phyloP scores from a whole-genome alignment of 768 basidiomycete species.

The Omphalotus guepiniiformis region DNA sequence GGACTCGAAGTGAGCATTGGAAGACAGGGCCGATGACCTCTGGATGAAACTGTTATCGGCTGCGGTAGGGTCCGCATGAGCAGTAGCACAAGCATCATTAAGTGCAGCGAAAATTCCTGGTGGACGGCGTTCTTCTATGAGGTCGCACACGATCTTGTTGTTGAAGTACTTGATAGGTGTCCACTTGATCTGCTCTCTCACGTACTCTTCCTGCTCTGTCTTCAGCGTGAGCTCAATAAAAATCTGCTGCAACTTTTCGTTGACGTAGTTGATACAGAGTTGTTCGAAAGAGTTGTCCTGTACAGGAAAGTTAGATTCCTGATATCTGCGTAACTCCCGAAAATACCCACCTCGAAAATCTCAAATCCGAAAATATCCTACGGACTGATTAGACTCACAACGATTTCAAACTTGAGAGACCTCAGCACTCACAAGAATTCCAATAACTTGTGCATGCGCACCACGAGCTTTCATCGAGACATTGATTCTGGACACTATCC shows the following conservation, averaged over 20 bases:
- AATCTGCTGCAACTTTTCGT: slow-evolving; percentile 99
- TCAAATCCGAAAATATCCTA: slow-evolving; percentile 99
- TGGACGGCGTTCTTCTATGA: slow-evolving; percentile 94
- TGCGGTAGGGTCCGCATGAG: slow-evolving; percentile 93
- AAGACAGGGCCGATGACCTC: slow-evolving; percentile 72
- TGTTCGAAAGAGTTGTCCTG: slow-evolving; percentile 96
- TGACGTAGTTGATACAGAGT: slow-evolving; percentile 99
- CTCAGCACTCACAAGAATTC: slow-evolving; percentile 66
- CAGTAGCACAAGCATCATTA: slow-evolving; percentile 98
- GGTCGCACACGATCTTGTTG: slow-evolving; percentile 96
- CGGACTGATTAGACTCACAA: too few relatives aligned
- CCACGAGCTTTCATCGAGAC: slow-evolving; percentile 90
- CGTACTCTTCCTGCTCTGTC: slow-evolving; percentile 99
- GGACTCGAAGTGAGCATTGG: slow-evolving; percentile 91
- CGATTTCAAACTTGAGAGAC: too few relatives aligned
- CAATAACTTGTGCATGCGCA: slow-evolving; percentile 76
- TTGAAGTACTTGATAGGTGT: slow-evolving; percentile 99
- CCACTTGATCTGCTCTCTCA: slow-evolving; percentile 98
- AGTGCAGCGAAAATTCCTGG: slow-evolving; percentile 97
- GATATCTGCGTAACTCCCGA: background rate
- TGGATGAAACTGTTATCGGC: slow-evolving; percentile 98
- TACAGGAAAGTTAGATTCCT: slow-evolving; percentile 5
- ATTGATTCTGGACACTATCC: slow-evolving; percentile 97
- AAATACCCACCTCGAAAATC: slow-evolving; percentile 76
- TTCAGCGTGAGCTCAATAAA: slow-evolving; percentile 99